These are phyloP conservation scores for Gautieria morchelliformis DNA, from an alignment of 768 basidiomycete species.

Conservation along the genomic window DNA sequence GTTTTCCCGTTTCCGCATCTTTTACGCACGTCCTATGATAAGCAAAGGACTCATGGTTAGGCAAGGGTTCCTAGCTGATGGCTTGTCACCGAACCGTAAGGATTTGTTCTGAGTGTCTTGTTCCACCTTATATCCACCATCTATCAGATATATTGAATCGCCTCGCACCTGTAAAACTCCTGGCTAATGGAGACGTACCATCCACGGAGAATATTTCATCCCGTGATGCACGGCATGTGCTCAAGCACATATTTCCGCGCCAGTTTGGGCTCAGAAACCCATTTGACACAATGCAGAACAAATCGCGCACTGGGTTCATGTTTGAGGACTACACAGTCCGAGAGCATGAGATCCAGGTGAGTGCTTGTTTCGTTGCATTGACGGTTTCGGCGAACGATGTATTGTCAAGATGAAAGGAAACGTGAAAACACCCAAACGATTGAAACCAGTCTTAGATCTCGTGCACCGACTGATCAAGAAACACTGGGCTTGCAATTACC, in stretches of 20 bases:
- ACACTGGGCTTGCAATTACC: slow-evolving; percentile 63
- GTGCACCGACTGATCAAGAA: slow-evolving; percentile 56
- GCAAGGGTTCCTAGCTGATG: slow-evolving; percentile 43
- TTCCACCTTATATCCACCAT: background rate
- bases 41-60: slow-evolving; percentile 32
- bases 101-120: background rate
- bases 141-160: slow-evolving; percentile 55
- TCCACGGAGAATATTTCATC: slow-evolving; percentile 25
- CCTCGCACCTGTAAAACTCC: slow-evolving; percentile 33
- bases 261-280: slow-evolving; percentile 61
- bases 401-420: slow-evolving; percentile 28
- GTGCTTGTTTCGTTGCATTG: slow-evolving; percentile 4
- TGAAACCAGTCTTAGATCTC: slow-evolving; percentile 45
- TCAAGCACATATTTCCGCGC: slow-evolving; percentile 80
- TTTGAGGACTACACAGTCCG: slow-evolving; percentile 49
- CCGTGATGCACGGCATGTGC: slow-evolving; percentile 48
- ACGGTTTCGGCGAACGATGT: background rate
- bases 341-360: slow-evolving; percentile 64
- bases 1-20: slow-evolving; percentile 47
- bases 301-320: slow-evolving; percentile 21
- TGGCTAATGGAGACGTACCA: slow-evolving; percentile 28
- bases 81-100: slow-evolving; percentile 62
- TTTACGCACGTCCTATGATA: slow-evolving; percentile 50
- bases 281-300: slow-evolving; percentile 29
- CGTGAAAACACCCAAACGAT: slow-evolving; percentile 64